A percentile compares a stretch with the other conserved stretches of the same genome.
Conservation (phyloP, 164 flowering plant genomes). For the Hamamelis virginiana region DNA sequence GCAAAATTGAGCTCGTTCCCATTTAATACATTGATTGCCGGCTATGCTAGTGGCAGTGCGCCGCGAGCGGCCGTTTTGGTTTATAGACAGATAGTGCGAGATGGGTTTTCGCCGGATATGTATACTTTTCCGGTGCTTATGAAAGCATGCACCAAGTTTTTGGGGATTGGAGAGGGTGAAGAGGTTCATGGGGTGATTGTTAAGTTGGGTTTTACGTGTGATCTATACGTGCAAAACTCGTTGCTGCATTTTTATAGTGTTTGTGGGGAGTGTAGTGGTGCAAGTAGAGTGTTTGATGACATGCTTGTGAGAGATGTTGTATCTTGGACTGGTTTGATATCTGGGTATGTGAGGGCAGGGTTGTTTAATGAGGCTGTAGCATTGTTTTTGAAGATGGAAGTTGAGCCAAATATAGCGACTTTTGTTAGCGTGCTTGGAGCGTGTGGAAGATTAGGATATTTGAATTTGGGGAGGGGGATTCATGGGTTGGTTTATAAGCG, state of each 20-base stretch:
- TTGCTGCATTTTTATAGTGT: slow-evolving; percentile 42
- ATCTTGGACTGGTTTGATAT: slow-evolving; percentile 52
- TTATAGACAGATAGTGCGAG: slow-evolving; percentile 25
- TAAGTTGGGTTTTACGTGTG: slow-evolving; percentile 38
- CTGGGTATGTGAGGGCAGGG: slow-evolving; percentile 47
- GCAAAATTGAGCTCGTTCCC: slow-evolving; percentile 29
- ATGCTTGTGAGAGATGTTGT: slow-evolving; percentile 54
- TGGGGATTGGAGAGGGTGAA: slow-evolving; percentile 36
- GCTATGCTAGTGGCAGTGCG: slow-evolving; percentile 25
- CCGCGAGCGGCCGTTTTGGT: slow-evolving; percentile 33
- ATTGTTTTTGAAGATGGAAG: slow-evolving; percentile 42
- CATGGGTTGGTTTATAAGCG: slow-evolving; percentile 42
- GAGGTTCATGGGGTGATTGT: slow-evolving; percentile 44
- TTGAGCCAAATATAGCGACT: slow-evolving; percentile 45
- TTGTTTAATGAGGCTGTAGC: slow-evolving; percentile 31
- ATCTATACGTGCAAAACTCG: slow-evolving; percentile 44
- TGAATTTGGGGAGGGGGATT: slow-evolving; percentile 35
- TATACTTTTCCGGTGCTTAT: slow-evolving; percentile 47
- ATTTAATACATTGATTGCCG: slow-evolving; percentile 34
- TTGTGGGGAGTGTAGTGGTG: slow-evolving; percentile 37
- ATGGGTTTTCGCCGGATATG: slow-evolving; percentile 44
- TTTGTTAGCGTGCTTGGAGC: slow-evolving; percentile 42
- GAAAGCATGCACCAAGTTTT: slow-evolving; percentile 42
- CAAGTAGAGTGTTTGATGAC: slow-evolving; percentile 48
- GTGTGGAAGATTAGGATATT: slow-evolving; percentile 36